These are phyloP conservation scores for Biancaea sappan DNA, from an alignment of 306 rosid species.

Conservation along the genomic window DNA sequence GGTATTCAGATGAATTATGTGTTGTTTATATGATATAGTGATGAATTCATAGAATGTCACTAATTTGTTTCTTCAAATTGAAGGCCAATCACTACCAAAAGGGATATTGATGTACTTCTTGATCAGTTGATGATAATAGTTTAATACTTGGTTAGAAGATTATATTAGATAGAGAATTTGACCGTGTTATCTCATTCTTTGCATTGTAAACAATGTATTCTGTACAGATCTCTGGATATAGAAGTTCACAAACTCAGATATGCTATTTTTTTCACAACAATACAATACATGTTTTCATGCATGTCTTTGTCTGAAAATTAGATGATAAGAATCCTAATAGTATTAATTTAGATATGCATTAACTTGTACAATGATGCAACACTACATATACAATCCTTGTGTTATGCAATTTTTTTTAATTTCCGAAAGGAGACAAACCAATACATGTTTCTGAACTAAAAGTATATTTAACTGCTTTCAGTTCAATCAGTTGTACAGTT, in stretches of 20 bases:
- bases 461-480: conserved; percentile 1
- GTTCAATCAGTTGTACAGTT: conserved; percentile 8
- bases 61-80: not conserved
- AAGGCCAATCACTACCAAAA: not conserved
- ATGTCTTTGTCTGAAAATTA: not conserved
- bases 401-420: not conserved
- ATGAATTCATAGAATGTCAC: not conserved
- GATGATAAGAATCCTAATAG: not conserved
- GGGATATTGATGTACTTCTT: not conserved
- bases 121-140: not conserved
- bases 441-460: not conserved
- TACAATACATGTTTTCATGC: not conserved
- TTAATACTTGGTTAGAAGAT: not conserved
- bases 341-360: not conserved
- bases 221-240: not conserved
- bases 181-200: not conserved
- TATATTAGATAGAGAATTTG: not conserved
- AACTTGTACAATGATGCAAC: not conserved
- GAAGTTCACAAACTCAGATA: not conserved
- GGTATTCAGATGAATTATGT: not conserved
- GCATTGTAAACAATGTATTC: not conserved
- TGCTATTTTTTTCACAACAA: not conserved
- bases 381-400: not conserved
- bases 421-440: not conserved
- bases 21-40: not conserved